Base-by-base conservation (phyloP, 352 stramenopile genomes). In the Phytopythium mirpurense region DNA sequence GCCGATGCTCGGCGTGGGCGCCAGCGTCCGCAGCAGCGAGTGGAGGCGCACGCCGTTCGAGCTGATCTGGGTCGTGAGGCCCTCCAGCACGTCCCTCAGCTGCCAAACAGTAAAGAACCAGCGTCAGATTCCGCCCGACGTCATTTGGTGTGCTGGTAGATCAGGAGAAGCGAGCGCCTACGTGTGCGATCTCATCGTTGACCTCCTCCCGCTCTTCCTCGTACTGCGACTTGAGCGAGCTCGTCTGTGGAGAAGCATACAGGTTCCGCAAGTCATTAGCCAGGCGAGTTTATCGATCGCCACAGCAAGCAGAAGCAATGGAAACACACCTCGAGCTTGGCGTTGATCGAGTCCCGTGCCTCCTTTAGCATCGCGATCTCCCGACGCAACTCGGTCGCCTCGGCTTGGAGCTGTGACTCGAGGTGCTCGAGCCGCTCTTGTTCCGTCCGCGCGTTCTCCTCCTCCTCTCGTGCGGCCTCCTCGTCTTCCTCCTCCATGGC, bases 221-320 rank as follows among this genome's bases (percentile, higher is more conserved):
- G 43, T 88, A 90, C 48, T 90, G 79, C 34, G 55, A 50, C 57
- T 86, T 90, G 38, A 86, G 54, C 15, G 79, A 88, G 56, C 68
- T 72, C 56, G 60, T 68, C 65, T 86, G 48, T 37, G 6, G 9
- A 35, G 32, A 2, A 37, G n/a, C n/a, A 24, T 4, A 16, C 5
- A 14, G 9, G 23, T 4, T 0, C 41, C 4, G 14, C 15, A 31
- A n/a, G n/a, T n/a, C n/a, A n/a, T n/a, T n/a, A n/a, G n/a, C n/a
- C n/a, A n/a, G n/a, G n/a, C n/a, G n/a, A n/a, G n/a, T n/a, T n/a
- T n/a, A n/a, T n/a, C n/a, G n/a, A n/a, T n/a, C n/a, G n/a, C n/a
- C n/a, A n/a, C n/a, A n/a, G n/a, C n/a, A n/a, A 45, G 18, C 47
- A 23, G 12, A 43, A 46, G 18, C 1, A 19, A n/a, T n/a, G n/a